phyloP scores from a whole-genome alignment of 371 early-diverging fungal genomes.

The Syncephalastrum monosporum region DNA sequence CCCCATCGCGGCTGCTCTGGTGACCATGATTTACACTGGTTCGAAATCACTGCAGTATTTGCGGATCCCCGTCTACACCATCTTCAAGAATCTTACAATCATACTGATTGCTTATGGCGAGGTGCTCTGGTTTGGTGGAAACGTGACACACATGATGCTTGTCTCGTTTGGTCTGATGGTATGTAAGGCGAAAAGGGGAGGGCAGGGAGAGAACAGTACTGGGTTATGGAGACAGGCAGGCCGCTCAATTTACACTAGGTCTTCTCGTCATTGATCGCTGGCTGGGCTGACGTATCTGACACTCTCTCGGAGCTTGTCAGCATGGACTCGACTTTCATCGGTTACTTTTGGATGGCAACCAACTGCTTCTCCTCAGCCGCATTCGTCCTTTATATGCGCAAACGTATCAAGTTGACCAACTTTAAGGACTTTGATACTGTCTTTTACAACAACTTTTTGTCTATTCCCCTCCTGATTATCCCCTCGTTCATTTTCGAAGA shows the following conservation, averaged over 20 bases:
- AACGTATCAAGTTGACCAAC: slow-evolving; percentile 77
- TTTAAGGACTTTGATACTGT: slow-evolving; percentile 97
- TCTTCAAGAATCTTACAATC: slow-evolving; percentile 99
- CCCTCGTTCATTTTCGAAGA: slow-evolving; percentile 82
- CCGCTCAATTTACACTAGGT: slow-evolving; percentile 42
- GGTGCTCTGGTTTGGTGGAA: slow-evolving; percentile 76
- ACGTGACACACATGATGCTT: slow-evolving; percentile 78
- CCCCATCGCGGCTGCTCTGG: slow-evolving; percentile 82
- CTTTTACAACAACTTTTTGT: slow-evolving; percentile 93
- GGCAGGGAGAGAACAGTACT: background rate
- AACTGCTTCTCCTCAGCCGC: slow-evolving; percentile 94
- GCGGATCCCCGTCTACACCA: slow-evolving; percentile 93
- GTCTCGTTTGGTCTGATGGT: slow-evolving; percentile 90
- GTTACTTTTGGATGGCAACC: slow-evolving; percentile 84
- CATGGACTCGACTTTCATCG: slow-evolving; percentile 42
- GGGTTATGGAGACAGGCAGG: background rate
- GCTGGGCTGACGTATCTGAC: slow-evolving; percentile 69
- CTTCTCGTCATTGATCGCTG: slow-evolving; percentile 91
- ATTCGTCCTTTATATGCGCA: slow-evolving; percentile 90
- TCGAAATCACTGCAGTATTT: slow-evolving; percentile 91
- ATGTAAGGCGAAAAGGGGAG: slow-evolving; percentile 4
- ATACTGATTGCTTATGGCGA: slow-evolving; percentile 97
- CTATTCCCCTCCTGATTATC: slow-evolving; percentile 80
- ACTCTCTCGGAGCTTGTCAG: slow-evolving; percentile 43
- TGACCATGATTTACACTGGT: slow-evolving; percentile 98